These are phyloP conservation scores for Colletotrichum lupini DNA, from an alignment of 2,329 filamentous ascomycete genomes.

Conservation along the genomic window DNA sequence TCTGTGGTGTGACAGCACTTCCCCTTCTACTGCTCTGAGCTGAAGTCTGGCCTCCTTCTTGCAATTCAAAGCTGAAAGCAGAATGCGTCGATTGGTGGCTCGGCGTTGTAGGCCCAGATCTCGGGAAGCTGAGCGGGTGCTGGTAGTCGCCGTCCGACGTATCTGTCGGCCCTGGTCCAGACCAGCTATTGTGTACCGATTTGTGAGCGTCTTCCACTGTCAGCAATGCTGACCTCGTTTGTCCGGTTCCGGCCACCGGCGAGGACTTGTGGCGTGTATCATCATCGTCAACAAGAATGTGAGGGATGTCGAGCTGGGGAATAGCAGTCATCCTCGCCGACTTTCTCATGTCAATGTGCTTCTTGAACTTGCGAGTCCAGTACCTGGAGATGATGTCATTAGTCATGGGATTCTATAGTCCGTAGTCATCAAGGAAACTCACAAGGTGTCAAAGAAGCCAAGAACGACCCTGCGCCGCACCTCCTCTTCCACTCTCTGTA, in stretches of 20 bases:
- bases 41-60: constrained; percentile 51
- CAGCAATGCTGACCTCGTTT: constrained; percentile 46
- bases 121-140: constrained; percentile 67
- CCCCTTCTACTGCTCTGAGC: constrained; percentile 67
- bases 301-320: constrained; percentile 85
- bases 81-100: constrained; percentile 59
- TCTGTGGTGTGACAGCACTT: constrained; percentile 77
- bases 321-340: constrained; percentile 80
- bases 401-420: constrained; percentile 35
- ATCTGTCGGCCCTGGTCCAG: constrained; percentile 52
- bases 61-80: constrained; percentile 69
- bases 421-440: constrained; percentile 44
- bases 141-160: constrained; percentile 51
- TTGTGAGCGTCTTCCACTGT: constrained; percentile 47
- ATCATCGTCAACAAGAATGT: constrained; percentile 87
- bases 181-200: constrained; percentile 54
- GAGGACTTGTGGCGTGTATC: constrained; percentile 42
- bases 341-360: constrained; percentile 77
- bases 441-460: constrained; percentile 95
- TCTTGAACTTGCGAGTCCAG: constrained; percentile 86
- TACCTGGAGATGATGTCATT: constrained; percentile 59
- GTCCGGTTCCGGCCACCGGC: constrained; percentile 40
- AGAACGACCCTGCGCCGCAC: constrained; percentile 90
- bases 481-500: constrained; percentile 95
- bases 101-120: constrained; percentile 53